These are phyloP conservation scores for Yarrowia sp. DNA, from an alignment of 805 yeast species.

Conservation along the genomic window DNA sequence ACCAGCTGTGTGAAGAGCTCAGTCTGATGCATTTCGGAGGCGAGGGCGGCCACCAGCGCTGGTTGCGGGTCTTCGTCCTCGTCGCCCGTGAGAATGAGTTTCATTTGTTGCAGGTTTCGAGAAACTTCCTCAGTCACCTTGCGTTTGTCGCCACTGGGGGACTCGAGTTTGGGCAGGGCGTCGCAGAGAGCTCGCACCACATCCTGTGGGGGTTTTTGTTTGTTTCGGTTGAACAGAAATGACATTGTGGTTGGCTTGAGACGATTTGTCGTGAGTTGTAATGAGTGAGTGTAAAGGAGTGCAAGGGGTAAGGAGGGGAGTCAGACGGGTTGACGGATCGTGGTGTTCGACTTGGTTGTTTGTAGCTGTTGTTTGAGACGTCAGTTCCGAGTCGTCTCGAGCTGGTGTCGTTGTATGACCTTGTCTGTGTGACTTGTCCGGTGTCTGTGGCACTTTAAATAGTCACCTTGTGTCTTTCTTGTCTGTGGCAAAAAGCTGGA, in stretches of 20 bases:
- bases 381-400: neutral
- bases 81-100: constrained; percentile 65
- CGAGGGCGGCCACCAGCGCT: constrained; percentile 69
- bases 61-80: constrained; percentile 53
- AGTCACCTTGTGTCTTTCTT: neutral
- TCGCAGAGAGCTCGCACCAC: constrained; percentile 73
- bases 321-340: neutral
- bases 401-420: neutral
- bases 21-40: constrained; percentile 71
- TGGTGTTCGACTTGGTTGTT: neutral
- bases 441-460: neutral
- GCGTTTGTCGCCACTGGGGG: constrained; percentile 39
- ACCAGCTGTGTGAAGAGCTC: constrained; percentile 66
- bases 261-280: neutral
- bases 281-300: neutral
- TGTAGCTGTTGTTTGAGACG: neutral
- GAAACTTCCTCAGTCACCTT: constrained; percentile 38
- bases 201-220: constrained; percentile 86
- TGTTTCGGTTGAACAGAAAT: constrained; percentile 76
- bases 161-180: constrained; percentile 51
- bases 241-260: constrained; percentile 53
- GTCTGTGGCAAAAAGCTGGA: no score
- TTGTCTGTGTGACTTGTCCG: neutral
- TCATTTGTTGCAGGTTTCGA: constrained; percentile 59
- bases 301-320: neutral